Evolutionary conservation across 257 asterid species (phyloP), one percentile per base, ranked within the genome.

Genomic region (Solanum infundibuliforme): DNA sequence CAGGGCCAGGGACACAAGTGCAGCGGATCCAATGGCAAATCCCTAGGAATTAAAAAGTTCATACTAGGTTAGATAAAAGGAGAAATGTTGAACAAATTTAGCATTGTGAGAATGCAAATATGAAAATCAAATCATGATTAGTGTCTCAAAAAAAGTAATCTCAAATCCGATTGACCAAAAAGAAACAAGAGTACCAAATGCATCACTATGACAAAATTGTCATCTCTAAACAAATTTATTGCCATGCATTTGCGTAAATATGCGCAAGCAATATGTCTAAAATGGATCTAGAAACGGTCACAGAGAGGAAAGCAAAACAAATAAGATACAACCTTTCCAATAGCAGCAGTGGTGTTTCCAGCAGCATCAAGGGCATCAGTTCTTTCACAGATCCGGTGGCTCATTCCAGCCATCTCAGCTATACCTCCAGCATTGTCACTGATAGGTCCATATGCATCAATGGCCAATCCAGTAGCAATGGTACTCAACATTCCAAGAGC

Each of bases 311-410:
- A 16, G 48, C 29, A 13, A 12, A 73, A 34, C 29, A 79, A 86
- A 46, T 5, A 23, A 13, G 43, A 29, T 5, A 0, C 58, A 58
- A 94, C 98, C 98, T 95, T 95, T 77, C 98, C 98, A 38, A 95
- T 95, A 32, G 98, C 98, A 86, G 98, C 98, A 69, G 98, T 95
- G 86, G 98, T 95, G 88, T 95, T 95, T 21, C 98, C 98, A 85
- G 98, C 98, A 77, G 98, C 98, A 93, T 95, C 98, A 74, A 95
- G 98, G 79, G 98, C 98, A 90, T 95, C 98, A 12, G 98, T 95
- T 89, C 98, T 91, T 92, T 95, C 98, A 60, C 98, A 95, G 79
- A 95, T 95, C 69, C 90, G 87, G 92, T 94, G 98, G 92, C 95
- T 95, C 98, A 95, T 95, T 31, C 98, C 98, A 81, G 98, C 98